Evolutionary conservation across 129 eudicot genomes (phyloP).

Genomic region (Tagetes patula): DNA sequence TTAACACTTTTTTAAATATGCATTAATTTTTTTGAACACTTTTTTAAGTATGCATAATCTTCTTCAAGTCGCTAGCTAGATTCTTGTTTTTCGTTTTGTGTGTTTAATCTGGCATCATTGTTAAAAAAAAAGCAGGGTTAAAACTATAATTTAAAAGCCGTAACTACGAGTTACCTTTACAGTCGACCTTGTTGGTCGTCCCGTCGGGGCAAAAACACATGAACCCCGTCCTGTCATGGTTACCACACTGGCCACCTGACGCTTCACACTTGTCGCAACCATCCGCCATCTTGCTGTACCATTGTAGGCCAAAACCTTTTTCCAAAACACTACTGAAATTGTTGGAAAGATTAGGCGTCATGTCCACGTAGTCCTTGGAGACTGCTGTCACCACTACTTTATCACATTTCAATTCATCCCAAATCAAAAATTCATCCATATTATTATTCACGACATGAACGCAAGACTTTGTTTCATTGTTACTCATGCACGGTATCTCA

Average conservation of each 20-base stretch:
- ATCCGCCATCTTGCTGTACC: not conserved
- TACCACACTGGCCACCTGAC: slow-evolving; percentile 16
- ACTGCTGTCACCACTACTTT: slow-evolving; percentile 33
- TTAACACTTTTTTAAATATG: too few species aligned
- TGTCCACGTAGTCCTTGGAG: not conserved
- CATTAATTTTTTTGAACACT: too few species aligned
- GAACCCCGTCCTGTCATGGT: not conserved
- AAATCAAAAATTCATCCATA: not conserved
- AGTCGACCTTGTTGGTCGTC: not conserved
- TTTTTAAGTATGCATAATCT: too few species aligned
- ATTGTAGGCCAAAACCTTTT: slow-evolving; percentile 19
- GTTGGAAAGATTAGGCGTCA: not conserved
- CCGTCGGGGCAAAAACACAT: slow-evolving; percentile 27
- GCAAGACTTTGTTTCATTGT: not conserved
- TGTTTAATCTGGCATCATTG: slow-evolving; percentile 6
- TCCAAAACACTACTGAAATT: not conserved
- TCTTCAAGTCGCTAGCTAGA: too few species aligned
- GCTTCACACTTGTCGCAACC: slow-evolving; percentile 16
- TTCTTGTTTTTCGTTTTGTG: too few species aligned
- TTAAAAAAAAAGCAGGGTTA: not conserved
- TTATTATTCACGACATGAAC: not conserved
- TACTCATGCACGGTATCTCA: not conserved
- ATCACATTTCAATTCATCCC: not conserved
- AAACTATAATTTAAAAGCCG: not conserved
- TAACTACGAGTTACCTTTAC: slow-evolving; percentile 14